phyloP scores from a whole-genome alignment of 306 rosid species.

The Malus asiatica region DNA sequence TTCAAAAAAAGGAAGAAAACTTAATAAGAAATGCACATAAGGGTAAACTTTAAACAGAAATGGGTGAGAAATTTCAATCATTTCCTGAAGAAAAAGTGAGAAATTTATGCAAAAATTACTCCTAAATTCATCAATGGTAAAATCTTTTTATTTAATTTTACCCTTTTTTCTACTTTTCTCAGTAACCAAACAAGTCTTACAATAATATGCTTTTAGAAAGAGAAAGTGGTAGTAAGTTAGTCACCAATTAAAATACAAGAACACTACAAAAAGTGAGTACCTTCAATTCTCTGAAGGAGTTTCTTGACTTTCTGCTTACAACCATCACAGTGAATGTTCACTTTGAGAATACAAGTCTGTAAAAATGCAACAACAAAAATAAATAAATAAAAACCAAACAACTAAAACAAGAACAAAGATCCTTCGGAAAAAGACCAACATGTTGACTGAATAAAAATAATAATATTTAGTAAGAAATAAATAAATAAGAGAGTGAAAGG shows the following conservation, averaged over 20 bases:
- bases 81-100: not conserved
- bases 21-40: not conserved
- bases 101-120: not conserved
- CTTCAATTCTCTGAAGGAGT: constrained; percentile 94
- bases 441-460: constrained; percentile 10
- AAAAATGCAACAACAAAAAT: not conserved
- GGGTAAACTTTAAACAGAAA: not conserved
- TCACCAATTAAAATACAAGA: constrained; percentile 16
- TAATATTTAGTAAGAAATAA: not conserved
- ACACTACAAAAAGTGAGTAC: constrained; percentile 29
- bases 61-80: not conserved
- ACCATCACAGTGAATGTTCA: constrained; percentile 97
- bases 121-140: not conserved
- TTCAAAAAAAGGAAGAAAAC: not conserved
- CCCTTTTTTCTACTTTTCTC: not conserved
- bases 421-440: constrained; percentile 33
- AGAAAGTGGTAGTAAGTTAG: not conserved
- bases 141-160: not conserved
- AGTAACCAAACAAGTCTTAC: not conserved
- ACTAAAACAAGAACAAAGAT: constrained; percentile 28
- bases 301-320: constrained; percentile 98
- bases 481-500: constrained; percentile 4
- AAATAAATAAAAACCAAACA: constrained; percentile 14
- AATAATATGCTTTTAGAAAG: not conserved
- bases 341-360: constrained; percentile 89